Conservation (phyloP, 73 alveolate genomes). For the Tetrahymena borealis region DNA sequence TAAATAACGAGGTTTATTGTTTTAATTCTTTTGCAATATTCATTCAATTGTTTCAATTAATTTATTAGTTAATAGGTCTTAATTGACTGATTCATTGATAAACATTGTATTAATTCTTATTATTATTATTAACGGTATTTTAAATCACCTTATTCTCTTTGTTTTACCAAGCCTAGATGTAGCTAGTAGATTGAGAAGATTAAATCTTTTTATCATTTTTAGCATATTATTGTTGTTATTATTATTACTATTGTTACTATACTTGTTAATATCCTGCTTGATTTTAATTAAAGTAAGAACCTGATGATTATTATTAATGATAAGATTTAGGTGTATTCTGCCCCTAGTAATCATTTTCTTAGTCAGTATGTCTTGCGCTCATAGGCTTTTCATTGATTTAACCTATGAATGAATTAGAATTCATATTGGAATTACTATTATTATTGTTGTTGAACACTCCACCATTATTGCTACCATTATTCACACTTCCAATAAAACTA, state of each 20-base stretch:
- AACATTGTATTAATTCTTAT: background rate
- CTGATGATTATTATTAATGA: background rate
- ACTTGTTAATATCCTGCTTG: background rate
- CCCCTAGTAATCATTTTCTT: background rate
- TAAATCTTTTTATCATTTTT: background rate
- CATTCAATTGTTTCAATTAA: too few relatives aligned
- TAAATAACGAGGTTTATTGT: too few relatives aligned
- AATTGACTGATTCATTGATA: background rate
- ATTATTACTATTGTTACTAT: background rate
- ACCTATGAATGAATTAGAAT: background rate
- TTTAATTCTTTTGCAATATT: too few relatives aligned
- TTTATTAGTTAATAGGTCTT: too few relatives aligned
- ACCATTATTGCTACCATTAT: background rate
- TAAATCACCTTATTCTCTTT: background rate
- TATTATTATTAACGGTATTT: background rate
- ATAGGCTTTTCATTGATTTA: background rate
- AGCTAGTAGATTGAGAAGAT: background rate
- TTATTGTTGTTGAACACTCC: background rate
- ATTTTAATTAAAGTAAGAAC: background rate
- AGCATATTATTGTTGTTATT: background rate
- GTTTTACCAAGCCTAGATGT: background rate
- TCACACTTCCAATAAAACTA: background rate
- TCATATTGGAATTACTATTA: background rate
- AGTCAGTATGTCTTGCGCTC: background rate
- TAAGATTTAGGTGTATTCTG: background rate